phyloP scores from a whole-genome alignment of 768 basidiomycete genomes.

The Russula ochroleuca region DNA sequence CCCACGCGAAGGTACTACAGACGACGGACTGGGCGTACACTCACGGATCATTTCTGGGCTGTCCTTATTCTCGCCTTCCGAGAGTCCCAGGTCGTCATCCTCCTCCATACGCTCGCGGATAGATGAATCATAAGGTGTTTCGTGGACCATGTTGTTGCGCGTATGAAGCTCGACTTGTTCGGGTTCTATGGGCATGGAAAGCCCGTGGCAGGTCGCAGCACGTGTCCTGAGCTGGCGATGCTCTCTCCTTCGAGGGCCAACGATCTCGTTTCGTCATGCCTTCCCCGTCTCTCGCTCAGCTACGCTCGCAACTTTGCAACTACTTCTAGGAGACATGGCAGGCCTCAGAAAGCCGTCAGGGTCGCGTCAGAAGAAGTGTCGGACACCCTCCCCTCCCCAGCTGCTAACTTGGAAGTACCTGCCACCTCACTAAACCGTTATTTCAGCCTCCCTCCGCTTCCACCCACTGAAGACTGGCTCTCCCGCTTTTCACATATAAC shows the following conservation, averaged over 20 bases:
- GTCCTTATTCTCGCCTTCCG: conserved; percentile 2
- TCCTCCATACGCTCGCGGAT: background rate
- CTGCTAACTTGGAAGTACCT: background rate
- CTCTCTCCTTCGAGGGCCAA: conserved; percentile 8
- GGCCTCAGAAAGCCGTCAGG: background rate
- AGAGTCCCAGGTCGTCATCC: conserved; percentile 5
- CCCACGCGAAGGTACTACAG: background rate
- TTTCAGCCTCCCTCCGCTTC: conserved; percentile 22
- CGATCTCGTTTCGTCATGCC: background rate
- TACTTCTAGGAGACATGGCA: background rate
- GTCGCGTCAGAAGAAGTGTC: background rate
- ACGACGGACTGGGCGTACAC: background rate
- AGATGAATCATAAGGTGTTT: background rate
- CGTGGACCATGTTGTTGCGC: conserved; percentile 3
- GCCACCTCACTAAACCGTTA: conserved; percentile 4
- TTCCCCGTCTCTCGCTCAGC: background rate
- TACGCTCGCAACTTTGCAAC: background rate
- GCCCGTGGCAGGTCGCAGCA: background rate
- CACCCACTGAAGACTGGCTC: conserved; percentile 21
- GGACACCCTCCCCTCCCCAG: background rate
- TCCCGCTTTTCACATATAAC: conserved; percentile 30
- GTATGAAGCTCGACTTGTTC: conserved; percentile 17
- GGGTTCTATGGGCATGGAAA: background rate
- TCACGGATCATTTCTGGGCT: conserved; percentile 3
- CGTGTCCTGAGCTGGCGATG: conserved; percentile 7